phyloP scores from a whole-genome alignment of 768 basidiomycete species.

The Glaciozyma antarctica region DNA sequence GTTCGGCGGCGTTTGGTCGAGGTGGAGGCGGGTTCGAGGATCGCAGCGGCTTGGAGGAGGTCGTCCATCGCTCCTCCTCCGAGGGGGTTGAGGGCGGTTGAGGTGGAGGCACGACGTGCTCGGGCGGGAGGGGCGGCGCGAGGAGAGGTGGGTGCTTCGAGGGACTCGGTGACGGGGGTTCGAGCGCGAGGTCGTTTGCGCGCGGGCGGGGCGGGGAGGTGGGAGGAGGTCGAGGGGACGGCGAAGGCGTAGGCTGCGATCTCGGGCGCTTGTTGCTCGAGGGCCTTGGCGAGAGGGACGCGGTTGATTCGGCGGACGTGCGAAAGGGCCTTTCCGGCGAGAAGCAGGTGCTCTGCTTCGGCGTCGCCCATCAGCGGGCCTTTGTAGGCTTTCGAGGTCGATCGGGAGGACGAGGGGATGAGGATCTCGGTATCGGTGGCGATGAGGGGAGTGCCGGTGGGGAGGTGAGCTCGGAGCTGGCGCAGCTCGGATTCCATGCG shows the following conservation, averaged over 20 bases:
- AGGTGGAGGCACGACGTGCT: neutral
- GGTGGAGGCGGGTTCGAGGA: neutral
- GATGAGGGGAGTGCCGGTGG: constrained; percentile 13
- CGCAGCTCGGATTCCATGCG: constrained; percentile 20
- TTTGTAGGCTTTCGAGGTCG: neutral
- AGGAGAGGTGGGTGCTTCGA: neutral
- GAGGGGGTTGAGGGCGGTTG: neutral
- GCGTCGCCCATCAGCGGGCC: constrained; percentile 31
- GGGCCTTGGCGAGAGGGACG: constrained; percentile 10
- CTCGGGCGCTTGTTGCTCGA: constrained; percentile 4
- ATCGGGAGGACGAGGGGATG: neutral
- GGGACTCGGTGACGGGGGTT: neutral
- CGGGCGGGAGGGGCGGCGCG: neutral
- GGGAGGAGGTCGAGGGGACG: neutral
- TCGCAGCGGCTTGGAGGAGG: constrained; percentile 9
- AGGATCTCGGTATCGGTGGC: constrained; percentile 9
- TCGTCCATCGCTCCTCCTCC: neutral
- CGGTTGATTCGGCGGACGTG: constrained; percentile 22
- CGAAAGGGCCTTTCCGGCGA: constrained; percentile 20
- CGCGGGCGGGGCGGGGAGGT: neutral
- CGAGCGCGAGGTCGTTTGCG: neutral
- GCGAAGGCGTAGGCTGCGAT: neutral
- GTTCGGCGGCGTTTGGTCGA: neutral
- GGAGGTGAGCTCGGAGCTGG: constrained; percentile 15
- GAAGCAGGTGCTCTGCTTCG: constrained; percentile 32